Evolutionary conservation across 768 basidiomycete species (phyloP).

Genomic region (Leccinum subtestaceum): DNA sequence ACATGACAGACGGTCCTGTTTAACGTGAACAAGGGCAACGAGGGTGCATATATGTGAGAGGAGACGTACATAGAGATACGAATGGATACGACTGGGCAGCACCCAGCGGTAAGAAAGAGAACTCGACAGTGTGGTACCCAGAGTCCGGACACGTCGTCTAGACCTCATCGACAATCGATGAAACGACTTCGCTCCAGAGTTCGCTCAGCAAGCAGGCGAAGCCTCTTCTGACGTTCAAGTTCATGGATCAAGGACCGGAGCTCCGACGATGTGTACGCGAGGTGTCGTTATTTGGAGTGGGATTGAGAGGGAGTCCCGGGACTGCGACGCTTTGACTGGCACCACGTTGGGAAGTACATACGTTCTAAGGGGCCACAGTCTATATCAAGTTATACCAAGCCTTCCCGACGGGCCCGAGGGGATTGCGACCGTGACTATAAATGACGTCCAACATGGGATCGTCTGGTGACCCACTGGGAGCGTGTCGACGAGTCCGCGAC

Average conservation of each 20-base stretch:
- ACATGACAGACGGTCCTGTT: neutral
- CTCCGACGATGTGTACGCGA: neutral
- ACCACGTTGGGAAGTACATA: too few species aligned
- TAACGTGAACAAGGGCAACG: neutral
- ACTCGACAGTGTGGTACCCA: neutral
- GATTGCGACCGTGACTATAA: neutral
- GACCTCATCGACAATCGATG: neutral
- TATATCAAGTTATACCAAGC: neutral
- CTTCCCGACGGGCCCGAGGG: neutral
- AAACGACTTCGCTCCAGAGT: neutral
- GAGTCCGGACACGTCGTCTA: neutral
- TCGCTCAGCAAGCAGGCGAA: too few species aligned
- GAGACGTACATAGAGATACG: neutral
- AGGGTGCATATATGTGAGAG: neutral
- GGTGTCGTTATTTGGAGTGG: neutral
- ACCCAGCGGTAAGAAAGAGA: neutral
- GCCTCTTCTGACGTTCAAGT: too few species aligned
- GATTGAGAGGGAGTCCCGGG: neutral
- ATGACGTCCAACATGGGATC: neutral
- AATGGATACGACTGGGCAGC: neutral
- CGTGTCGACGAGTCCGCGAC: too few species aligned
- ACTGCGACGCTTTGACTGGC: too few species aligned
- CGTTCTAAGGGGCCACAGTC: neutral
- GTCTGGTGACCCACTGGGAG: neutral
- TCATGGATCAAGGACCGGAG: neutral